phyloP scores from a whole-genome alignment of 176 grass and related monocot genomes.

The Oryza meridionalis region DNA sequence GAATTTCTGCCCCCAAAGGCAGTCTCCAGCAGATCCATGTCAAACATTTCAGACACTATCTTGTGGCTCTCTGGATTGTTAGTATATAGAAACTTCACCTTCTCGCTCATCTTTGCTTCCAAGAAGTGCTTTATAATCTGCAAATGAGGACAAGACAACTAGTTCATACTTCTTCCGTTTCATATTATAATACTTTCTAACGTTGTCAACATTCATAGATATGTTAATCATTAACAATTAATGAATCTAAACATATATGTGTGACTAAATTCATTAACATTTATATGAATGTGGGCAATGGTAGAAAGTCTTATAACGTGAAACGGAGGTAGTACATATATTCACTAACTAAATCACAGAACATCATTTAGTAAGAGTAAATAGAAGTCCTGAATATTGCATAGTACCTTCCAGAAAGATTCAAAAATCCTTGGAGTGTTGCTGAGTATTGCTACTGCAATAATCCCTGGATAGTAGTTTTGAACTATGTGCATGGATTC shows the following conservation, averaged over 20 bases:
- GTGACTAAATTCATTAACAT: too few relatives aligned
- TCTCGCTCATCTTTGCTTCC: conserved; percentile 40
- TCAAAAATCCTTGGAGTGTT: conserved; percentile 57
- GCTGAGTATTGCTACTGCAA: conserved; percentile 39
- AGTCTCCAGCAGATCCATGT: conserved; percentile 50
- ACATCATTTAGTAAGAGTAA: background rate
- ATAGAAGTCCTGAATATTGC: background rate
- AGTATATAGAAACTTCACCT: conserved; percentile 51
- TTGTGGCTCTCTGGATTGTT: conserved; percentile 47
- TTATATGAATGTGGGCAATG: too few relatives aligned
- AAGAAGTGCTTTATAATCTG: conserved; percentile 54
- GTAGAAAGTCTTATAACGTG: too few relatives aligned
- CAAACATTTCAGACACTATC: conserved; percentile 47
- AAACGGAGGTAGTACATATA: background rate
- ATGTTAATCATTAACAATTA: too few relatives aligned
- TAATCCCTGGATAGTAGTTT: conserved; percentile 51
- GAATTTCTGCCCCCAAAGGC: conserved; percentile 48
- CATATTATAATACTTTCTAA: too few relatives aligned
- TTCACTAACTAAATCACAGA: background rate
- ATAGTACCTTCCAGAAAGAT: conserved; percentile 58
- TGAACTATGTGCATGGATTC: conserved; percentile 53
- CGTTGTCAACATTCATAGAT: too few relatives aligned
- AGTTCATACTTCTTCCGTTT: background rate
- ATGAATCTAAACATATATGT: too few relatives aligned
- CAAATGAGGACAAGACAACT: background rate